These are phyloP conservation scores for Aspergillus fumigatus DNA, from an alignment of 2,329 filamentous ascomycete genomes.

Conservation along the genomic window DNA sequence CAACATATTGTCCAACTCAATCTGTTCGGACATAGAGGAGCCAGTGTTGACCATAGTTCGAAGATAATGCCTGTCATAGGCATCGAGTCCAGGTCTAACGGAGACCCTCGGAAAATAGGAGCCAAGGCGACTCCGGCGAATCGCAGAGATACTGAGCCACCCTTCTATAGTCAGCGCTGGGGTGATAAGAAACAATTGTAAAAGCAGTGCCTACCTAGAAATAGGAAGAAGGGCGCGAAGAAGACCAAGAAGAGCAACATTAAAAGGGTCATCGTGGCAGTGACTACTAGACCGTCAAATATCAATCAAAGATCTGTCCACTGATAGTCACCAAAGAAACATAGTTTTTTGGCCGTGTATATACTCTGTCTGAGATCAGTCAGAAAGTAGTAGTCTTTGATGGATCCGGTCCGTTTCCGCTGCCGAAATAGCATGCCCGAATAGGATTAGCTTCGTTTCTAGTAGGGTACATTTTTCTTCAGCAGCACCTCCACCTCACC, in stretches of 20 bases:
- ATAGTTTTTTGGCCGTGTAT: neutral
- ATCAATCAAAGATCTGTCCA: neutral
- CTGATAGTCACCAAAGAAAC: neutral
- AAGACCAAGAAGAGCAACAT: conserved; percentile 33
- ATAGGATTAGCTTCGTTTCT: conserved; percentile 8
- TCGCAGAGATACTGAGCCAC: conserved; percentile 53
- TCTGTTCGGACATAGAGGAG: conserved; percentile 55
- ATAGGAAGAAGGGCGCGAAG: conserved; percentile 34
- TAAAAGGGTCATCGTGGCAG: conserved; percentile 29
- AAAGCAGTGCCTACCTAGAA: conserved; percentile 27
- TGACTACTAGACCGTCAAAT: neutral
- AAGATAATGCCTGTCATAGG: conserved; percentile 54
- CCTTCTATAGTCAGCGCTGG: conserved; percentile 27
- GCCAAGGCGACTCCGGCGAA: conserved; percentile 50
- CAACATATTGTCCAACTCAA: conserved; percentile 60
- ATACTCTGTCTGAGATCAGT: neutral
- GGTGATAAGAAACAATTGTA: neutral
- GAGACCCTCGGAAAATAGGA: conserved; percentile 44
- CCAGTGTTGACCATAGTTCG: conserved; percentile 53
- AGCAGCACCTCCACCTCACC: conserved; percentile 12
- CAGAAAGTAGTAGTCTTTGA: neutral
- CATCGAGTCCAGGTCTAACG: conserved; percentile 39
- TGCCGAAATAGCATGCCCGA: neutral
- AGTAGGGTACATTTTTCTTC: conserved; percentile 14
- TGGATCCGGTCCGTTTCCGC: neutral